These are phyloP conservation scores for Citrullus mucosospermus DNA, from an alignment of 306 rosid species.

Conservation along the genomic window DNA sequence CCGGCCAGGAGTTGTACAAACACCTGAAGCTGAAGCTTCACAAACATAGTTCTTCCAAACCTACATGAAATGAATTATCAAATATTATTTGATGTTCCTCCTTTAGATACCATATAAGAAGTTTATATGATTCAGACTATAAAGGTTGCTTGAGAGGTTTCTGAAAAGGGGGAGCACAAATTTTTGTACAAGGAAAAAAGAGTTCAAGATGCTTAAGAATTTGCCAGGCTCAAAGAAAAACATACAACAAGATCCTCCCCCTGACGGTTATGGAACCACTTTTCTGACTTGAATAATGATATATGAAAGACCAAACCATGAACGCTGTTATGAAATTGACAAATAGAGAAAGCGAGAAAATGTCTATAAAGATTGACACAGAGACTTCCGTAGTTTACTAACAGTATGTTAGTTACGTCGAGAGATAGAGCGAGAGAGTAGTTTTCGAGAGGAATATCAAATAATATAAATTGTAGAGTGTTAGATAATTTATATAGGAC, in stretches of 20 bases:
- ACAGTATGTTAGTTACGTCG: no score
- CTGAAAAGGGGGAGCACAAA: neutral
- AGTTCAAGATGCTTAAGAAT: neutral
- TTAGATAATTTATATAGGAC: no score
- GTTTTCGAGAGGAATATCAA: no score
- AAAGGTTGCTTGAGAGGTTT: neutral
- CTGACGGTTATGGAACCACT: neutral
- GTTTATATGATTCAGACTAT: neutral
- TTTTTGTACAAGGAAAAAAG: neutral
- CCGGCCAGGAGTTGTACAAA: slow-evolving; percentile 29
- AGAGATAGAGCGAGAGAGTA: no score
- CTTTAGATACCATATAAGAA: neutral
- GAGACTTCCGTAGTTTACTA: no score
- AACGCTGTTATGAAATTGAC: neutral
- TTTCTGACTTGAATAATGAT: neutral
- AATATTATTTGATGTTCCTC: neutral
- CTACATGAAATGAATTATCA: slow-evolving; percentile 7
- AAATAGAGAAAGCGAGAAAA: no score
- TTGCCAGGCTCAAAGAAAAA: neutral
- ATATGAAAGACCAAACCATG: neutral
- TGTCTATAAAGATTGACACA: no score
- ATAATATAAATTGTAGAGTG: no score
- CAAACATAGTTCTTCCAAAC: slow-evolving; percentile 24
- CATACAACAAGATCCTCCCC: no score
- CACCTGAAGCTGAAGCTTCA: slow-evolving; percentile 11